Evolutionary conservation across 768 basidiomycete species (phyloP), one percentile per base, ranked within the genome.

Genomic region (Flagelloscypha sp.): DNA sequence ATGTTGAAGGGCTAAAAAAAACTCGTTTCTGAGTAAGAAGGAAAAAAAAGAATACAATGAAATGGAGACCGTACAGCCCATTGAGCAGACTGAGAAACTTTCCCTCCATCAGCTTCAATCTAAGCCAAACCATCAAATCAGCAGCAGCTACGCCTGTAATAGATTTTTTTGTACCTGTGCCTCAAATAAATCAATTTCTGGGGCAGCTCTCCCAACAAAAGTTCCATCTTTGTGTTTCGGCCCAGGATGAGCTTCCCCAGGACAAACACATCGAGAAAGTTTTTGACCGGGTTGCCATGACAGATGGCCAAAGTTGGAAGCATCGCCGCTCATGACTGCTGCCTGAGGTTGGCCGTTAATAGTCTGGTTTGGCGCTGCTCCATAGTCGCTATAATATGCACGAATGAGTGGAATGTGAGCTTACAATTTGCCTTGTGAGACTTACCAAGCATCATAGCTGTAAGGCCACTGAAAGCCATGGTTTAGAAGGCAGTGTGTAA

Each of bases 361-460:
- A 11, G 71, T 63, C 43, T 78, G 76, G 45, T 76, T 79, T 4
- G 57, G 48, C 2, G 76, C 45, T 12, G 74, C 74, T 3, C 77
- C 76, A 8, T 74, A 61, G 41, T 79, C 77, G 43, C 77, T 76
- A 4, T 63, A 54, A 32, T 66, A 57, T n/a, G n/a, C n/a, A n/a
- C n/a, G n/a, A n/a, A n/a, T n/a, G n/a, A n/a, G n/a, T n/a, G n/a
- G n/a, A n/a, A n/a, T n/a, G n/a, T n/a, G n/a, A n/a, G n/a, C n/a
- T n/a, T n/a, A n/a, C n/a, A n/a, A n/a, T n/a, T n/a, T n/a, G n/a
- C n/a, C n/a, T n/a, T n/a, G n/a, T n/a, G n/a, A n/a, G 24, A 74
- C 58, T 48, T 80, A 76, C 42, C 76, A 84, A 6, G 61, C 53
- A 38, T 87, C 82, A 48, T 87, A 87, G 5, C 74, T 72, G 55